phyloP scores from a whole-genome alignment of 495 filamentous ascomycete species.

The Delitschia confertaspora region DNA sequence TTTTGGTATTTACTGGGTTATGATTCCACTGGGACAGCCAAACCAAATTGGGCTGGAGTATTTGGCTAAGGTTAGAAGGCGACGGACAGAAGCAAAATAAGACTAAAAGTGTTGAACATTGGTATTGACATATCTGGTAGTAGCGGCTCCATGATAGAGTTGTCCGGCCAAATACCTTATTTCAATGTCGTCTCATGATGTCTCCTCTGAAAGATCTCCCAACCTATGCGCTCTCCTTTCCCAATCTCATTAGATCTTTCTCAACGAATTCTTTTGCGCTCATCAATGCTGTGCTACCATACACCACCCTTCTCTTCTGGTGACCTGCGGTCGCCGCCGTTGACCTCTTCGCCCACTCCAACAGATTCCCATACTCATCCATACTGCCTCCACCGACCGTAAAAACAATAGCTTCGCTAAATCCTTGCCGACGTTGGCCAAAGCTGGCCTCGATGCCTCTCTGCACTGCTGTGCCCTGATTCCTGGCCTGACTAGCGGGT shows the following conservation, averaged over 20 bases:
- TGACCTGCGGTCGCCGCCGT: slow-evolving; percentile 42
- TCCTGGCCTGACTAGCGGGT: slow-evolving; percentile 46
- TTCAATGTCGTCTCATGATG: background rate
- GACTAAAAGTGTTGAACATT: no score
- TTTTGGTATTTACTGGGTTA: slow-evolving; percentile 5
- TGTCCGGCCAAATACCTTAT: no score
- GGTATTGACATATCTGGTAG: no score
- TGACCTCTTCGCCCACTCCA: slow-evolving; percentile 85
- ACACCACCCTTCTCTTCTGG: slow-evolving; percentile 63
- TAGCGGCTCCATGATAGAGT: no score
- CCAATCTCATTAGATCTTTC: slow-evolving; percentile 71
- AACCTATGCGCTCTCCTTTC: slow-evolving; percentile 47
- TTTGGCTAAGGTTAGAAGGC: no score
- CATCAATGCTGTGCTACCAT: slow-evolving; percentile 90
- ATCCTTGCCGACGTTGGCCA: slow-evolving; percentile 86
- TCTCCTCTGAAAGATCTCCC: no score
- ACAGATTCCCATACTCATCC: slow-evolving; percentile 97
- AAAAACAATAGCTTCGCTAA: slow-evolving; percentile 92
- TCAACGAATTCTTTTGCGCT: slow-evolving; percentile 82
- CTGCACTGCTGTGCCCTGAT: slow-evolving; percentile 30
- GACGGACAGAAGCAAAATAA: no score
- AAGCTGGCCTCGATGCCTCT: slow-evolving; percentile 78
- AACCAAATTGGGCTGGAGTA: slow-evolving; percentile 1
- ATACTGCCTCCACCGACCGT: slow-evolving; percentile 95
- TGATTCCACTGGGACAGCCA: background rate